Evolutionary conservation across 176 grass and related monocot species (phyloP).

Genomic region (Musa troglodytarum): DNA sequence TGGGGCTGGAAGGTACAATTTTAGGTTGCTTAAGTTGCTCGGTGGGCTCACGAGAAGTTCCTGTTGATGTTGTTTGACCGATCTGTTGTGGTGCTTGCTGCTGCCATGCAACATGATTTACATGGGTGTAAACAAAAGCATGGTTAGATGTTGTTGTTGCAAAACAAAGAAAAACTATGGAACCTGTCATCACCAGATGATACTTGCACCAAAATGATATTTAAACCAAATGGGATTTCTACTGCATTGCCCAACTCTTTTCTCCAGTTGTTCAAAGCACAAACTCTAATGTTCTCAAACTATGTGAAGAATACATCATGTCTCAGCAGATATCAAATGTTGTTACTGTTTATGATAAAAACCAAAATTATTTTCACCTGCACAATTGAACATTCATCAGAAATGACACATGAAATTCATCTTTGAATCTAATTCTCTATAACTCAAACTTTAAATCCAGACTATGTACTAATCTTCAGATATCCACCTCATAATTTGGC

Average conservation of each 20-base stretch:
- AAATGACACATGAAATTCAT: too few relatives aligned
- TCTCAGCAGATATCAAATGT: too few relatives aligned
- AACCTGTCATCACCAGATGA: neutral
- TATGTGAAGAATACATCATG: too few relatives aligned
- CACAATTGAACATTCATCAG: too few relatives aligned
- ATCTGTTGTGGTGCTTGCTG: constrained; percentile 32
- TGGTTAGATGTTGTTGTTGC: neutral
- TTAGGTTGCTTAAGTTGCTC: constrained; percentile 46
- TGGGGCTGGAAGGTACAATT: constrained; percentile 32
- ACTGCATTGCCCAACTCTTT: neutral
- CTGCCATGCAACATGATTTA: neutral
- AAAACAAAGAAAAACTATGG: neutral
- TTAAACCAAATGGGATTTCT: neutral
- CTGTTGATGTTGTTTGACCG: constrained; percentile 36
- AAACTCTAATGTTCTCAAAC: neutral
- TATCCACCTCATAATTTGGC: too few relatives aligned
- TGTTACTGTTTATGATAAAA: too few relatives aligned
- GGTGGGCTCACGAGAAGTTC: constrained; percentile 33
- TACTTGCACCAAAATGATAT: neutral
- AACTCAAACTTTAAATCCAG: too few relatives aligned
- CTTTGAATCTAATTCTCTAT: too few relatives aligned
- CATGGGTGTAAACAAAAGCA: neutral
- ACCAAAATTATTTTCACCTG: too few relatives aligned
- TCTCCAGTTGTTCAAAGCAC: neutral
- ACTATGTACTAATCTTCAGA: too few relatives aligned